Percentiles rank a stretch among this genome's conserved stretches.
Evolutionary conservation across 176 grass and related monocot genomes (phyloP).

Genomic region (Pontederia paniculata): DNA sequence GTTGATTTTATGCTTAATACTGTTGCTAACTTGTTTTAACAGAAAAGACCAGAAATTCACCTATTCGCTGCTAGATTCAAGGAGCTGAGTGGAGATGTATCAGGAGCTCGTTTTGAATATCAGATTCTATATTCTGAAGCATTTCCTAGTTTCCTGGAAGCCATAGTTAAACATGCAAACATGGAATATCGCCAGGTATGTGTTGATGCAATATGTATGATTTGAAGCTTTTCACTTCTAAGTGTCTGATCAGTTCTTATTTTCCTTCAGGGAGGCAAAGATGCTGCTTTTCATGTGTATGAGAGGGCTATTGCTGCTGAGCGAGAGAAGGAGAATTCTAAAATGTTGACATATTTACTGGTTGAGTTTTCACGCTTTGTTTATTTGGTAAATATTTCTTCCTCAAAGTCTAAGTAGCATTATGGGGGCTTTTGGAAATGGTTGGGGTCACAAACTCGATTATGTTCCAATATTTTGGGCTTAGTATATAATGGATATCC

Average conservation of each 20-base stretch:
- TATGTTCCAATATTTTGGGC: no score
- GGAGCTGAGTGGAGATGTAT: slow-evolving; percentile 68
- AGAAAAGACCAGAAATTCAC: slow-evolving; percentile 97
- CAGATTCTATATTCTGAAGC: slow-evolving; percentile 71
- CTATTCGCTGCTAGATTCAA: slow-evolving; percentile 79
- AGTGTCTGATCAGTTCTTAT: slow-evolving; percentile 7
- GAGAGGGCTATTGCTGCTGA: slow-evolving; percentile 72
- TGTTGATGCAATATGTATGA: background rate
- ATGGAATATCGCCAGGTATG: slow-evolving; percentile 83
- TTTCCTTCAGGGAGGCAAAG: slow-evolving; percentile 50
- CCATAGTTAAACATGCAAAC: slow-evolving; percentile 87
- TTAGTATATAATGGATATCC: no score
- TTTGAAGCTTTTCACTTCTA: background rate
- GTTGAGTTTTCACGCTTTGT: slow-evolving; percentile 84
- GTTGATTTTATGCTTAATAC: background rate
- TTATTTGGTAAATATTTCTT: slow-evolving; percentile 42
- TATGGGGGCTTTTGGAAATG: no score
- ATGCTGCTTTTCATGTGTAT: slow-evolving; percentile 63
- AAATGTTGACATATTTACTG: slow-evolving; percentile 48
- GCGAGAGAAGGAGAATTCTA: slow-evolving; percentile 61
- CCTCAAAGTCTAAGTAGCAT: background rate
- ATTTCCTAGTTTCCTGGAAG: slow-evolving; percentile 78
- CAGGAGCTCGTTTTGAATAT: slow-evolving; percentile 66
- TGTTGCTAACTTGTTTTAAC: slow-evolving; percentile 23
- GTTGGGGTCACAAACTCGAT: no score